Evolutionary conservation across 2,329 filamentous ascomycete genomes (phyloP).

Genomic region (Colletotrichum graminicola): DNA sequence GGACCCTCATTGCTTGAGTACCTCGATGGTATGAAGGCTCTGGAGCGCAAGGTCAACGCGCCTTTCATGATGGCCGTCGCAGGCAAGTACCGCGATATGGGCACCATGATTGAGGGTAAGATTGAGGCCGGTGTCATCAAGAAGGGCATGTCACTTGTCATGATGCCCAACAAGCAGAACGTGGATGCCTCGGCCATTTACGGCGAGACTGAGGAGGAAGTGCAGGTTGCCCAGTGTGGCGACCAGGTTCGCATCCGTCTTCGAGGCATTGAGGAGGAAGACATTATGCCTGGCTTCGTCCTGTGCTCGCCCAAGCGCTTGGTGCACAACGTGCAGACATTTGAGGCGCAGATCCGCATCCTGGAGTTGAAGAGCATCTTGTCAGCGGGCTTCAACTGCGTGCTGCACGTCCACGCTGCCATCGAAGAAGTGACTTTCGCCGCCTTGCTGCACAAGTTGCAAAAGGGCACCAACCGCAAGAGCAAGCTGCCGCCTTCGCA

Average conservation of each 20-base stretch:
- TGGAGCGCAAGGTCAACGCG: conserved; percentile 96
- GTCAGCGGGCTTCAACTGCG: conserved; percentile 96
- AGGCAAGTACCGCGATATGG: conserved; percentile 97
- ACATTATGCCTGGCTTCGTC: conserved; percentile 94
- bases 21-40: conserved; percentile 90
- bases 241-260: conserved; percentile 94
- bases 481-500: conserved; percentile 94
- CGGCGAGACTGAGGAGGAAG: conserved; percentile 96
- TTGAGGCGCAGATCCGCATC: conserved; percentile 97
- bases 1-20: conserved; percentile 94
- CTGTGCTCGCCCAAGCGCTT: conserved; percentile 94
- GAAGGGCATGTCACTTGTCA: conserved; percentile 85
- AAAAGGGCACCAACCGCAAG: conserved; percentile 93
- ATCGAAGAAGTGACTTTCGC: conserved; percentile 97
- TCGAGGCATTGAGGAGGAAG: conserved; percentile 96
- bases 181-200: conserved; percentile 88
- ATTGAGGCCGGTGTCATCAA: conserved; percentile 94
- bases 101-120: conserved; percentile 97
- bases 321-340: conserved; percentile 88
- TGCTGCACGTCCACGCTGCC: conserved; percentile 95
- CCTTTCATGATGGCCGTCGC: conserved; percentile 99
- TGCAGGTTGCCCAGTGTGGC: conserved; percentile 84
- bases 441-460: conserved; percentile 89
- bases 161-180: conserved; percentile 95
- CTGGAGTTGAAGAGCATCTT: conserved; percentile 95